phyloP scores from a whole-genome alignment of 805 yeast species.

The Metschnikowia colocasiae region DNA sequence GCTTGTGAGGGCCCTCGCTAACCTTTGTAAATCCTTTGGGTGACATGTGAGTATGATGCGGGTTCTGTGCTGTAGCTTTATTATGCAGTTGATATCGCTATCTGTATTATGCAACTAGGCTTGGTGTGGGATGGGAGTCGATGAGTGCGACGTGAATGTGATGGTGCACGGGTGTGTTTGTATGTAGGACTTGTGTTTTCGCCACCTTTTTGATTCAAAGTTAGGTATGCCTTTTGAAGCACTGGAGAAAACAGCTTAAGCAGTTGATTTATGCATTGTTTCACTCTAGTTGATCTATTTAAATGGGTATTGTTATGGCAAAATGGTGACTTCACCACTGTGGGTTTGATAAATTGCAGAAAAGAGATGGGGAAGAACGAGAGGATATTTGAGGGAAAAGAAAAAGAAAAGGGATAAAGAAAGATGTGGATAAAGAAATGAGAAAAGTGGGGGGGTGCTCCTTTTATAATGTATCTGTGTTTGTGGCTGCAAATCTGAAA shows the following conservation, averaged over 20 bases:
- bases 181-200: not conserved
- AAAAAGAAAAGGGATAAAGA: not conserved
- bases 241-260: not conserved
- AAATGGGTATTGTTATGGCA: too few relatives aligned
- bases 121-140: not conserved
- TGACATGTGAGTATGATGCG: slow-evolving; percentile 19
- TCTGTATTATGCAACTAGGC: not conserved
- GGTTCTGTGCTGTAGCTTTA: not conserved
- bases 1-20: slow-evolving; percentile 31
- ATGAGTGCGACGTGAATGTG: not conserved
- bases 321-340: too few relatives aligned
- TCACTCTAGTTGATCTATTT: too few relatives aligned
- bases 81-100: not conserved
- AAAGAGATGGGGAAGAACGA: not conserved
- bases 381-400: not conserved
- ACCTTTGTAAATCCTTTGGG: slow-evolving; percentile 36
- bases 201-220: not conserved
- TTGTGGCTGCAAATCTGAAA: slow-evolving; percentile 6
- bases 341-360: too few relatives aligned
- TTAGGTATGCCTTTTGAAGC: not conserved
- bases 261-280: too few relatives aligned
- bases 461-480: not conserved
- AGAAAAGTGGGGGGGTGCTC: not conserved
- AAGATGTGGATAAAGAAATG: not conserved
- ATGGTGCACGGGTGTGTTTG: not conserved